Conservation (phyloP, 2,329 filamentous ascomycete species). For the Corynespora cassiicola region DNA sequence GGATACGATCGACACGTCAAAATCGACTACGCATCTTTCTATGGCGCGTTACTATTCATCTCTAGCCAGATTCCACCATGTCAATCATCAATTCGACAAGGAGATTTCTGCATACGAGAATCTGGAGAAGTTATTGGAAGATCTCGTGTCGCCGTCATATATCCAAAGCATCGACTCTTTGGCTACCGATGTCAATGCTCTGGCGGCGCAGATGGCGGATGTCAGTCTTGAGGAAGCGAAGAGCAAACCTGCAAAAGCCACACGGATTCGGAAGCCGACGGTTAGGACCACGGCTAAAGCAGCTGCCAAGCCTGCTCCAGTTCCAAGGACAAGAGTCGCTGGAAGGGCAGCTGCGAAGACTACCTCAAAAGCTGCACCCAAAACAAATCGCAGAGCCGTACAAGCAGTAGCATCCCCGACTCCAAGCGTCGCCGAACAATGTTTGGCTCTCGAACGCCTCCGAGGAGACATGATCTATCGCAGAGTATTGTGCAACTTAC, state of each 20-base stretch:
- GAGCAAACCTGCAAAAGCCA: constrained; percentile 14
- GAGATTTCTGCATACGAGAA: constrained; percentile 58
- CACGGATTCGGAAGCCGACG: constrained; percentile 29
- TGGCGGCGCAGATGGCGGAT: constrained; percentile 52
- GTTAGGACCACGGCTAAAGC: constrained; percentile 19
- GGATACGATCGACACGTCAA: constrained; percentile 55
- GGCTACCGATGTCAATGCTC: constrained; percentile 32
- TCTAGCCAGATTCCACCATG: constrained; percentile 57
- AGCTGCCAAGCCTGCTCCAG: constrained; percentile 14
- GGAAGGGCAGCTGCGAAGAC: constrained; percentile 24
- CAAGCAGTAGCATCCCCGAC: constrained; percentile 8
- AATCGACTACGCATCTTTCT: constrained; percentile 53
- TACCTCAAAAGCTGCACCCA: constrained; percentile 13
- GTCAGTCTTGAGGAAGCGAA: constrained; percentile 43
- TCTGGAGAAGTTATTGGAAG: constrained; percentile 53
- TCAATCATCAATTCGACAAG: constrained; percentile 54
- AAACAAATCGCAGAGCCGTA: constrained; percentile 15
- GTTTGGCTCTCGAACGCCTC: constrained; percentile 49
- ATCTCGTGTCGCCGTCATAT: constrained; percentile 46
- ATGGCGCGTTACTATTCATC: constrained; percentile 60
- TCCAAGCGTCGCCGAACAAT: constrained; percentile 38
- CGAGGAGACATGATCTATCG: constrained; percentile 58
- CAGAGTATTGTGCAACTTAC: constrained; percentile 53
- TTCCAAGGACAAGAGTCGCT: constrained; percentile 17
- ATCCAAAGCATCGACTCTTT: constrained; percentile 34